Conservation (phyloP, 371 early-diverging fungal species). For the Apophysomyces variabilis region DNA sequence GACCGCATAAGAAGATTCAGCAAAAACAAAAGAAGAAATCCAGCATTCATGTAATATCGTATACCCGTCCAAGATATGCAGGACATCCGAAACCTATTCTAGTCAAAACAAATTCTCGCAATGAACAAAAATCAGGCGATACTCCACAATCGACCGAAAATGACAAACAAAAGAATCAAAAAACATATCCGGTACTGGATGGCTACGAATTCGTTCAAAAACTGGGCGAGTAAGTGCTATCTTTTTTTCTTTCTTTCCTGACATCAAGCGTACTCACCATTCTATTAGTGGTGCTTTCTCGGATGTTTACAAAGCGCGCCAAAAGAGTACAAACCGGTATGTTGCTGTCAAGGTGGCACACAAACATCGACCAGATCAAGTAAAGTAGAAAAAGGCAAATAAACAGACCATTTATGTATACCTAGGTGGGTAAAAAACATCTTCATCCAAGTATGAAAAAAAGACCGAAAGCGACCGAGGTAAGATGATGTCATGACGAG, state of each 20-base stretch:
- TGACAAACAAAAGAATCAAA: not conserved
- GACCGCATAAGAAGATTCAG: not conserved
- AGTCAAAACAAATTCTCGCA: not conserved
- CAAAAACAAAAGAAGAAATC: not conserved
- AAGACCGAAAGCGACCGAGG: conserved; percentile 47
- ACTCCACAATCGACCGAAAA: not conserved
- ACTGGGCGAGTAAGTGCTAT: conserved; percentile 63
- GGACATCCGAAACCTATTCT: not conserved
- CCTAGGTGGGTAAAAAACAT: conserved; percentile 34
- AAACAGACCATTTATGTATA: not conserved
- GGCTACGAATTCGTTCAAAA: conserved; percentile 50
- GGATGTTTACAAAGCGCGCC: conserved; percentile 62
- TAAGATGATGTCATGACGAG: conserved; percentile 13
- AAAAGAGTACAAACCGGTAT: not conserved
- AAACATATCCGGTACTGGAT: conserved; percentile 44
- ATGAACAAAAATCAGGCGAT: not conserved
- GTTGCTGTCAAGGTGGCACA: conserved; percentile 87
- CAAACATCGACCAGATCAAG: conserved; percentile 64
- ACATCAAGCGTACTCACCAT: not conserved
- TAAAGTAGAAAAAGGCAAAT: conserved; percentile 18
- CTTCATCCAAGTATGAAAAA: conserved; percentile 50
- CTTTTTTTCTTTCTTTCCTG: not conserved
- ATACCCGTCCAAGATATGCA: not conserved
- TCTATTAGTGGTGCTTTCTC: conserved; percentile 75
- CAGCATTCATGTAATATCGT: not conserved